Base-by-base conservation (phyloP, 495 filamentous ascomycete genomes). In the Aspergillus hancockii region DNA sequence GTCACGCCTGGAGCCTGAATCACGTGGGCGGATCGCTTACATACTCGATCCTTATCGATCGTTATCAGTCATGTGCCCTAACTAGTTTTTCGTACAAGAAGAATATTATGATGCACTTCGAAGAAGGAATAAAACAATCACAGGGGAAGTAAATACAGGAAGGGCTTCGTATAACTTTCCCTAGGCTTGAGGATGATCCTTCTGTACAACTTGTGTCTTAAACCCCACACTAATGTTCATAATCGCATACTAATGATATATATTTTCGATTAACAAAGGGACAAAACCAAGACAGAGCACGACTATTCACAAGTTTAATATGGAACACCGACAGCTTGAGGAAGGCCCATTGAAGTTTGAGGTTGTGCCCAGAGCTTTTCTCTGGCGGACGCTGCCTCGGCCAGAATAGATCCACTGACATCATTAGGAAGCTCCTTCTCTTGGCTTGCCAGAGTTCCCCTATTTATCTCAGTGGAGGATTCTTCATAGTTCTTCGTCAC, bases 301-400 rank as follows among this genome's bases (percentile, higher is more conserved):
- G 16, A 52, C 14, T 34, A 51, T n/a, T 12, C 4, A 41, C 38
- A 0, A 12, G 46, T 18, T 46, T 23, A 59, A 53, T 59, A 59
- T 16, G 57, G 57, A 16, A 59, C 57, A 16, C 30, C 57, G 7
- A 59, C 22, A 14, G 57, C 13, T 49, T 45, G 46, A 28, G 34
- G 54, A 57, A 47, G 18, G 1, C 23, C 43, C n/a, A 25, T 18
- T 4, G 25, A 14, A 4, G 25, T 25, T 13, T 40, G 28, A 22
- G 54, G 40, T 13, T 57, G 55, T 25, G 21, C 34, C 32, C 36
- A 32, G n/a, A 54, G 51, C 21, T 38, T 54, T 25, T 54, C 51
- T 10, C 51, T 31, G 3, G 32, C 18, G 13, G 31, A 34, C 14
- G 8, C 13, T 6, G 6, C 50, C 9, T 32, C 50, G 2, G 25